Evolutionary conservation across 2,329 filamentous ascomycete genomes (phyloP), one percentile per base, ranked within the genome.

Genomic region (Achaetomium macrosporum): DNA sequence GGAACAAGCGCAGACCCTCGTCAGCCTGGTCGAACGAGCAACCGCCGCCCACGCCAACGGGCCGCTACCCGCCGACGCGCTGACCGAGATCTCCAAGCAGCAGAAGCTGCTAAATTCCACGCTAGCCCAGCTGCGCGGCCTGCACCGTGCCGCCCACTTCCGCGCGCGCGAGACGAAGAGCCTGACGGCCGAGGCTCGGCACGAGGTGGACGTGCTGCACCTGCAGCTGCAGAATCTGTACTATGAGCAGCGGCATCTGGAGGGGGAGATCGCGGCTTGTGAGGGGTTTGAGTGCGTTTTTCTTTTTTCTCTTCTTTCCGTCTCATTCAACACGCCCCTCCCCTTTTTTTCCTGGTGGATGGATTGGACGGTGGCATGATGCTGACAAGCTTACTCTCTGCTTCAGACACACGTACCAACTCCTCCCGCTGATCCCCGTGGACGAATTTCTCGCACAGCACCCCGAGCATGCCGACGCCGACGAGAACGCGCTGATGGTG

Each of bases 221-320:
- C 77, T 99, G 36, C 88, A 95, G 65, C 77, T 99, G 51, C 92
- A 97, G 71, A 99, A 99, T 65, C 74, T 99, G 8, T 95, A 93
- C 69, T 99, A 99, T 66, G 92, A 99, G 70, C 91, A 97, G 72
- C 79, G 89, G 50, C 90, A 96, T 69, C 74, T 99, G 50, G 83
- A 88, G 59, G 88, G 88, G 45, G 93, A 99, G 71, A 97, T 99
- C 56, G 76, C 82, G 0, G 90, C 88, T 9, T 97, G 93, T 68
- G 88, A 96, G 66, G 87, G 85, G 47, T 96, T 95, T 63, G 88
- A 96, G 90, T 95, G 73, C 57, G 88, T 79, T 3, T 16, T 42
- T 36, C 19, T 20, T 13, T 39, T 25, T 4, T 15, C n/a, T 7
- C 25, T 25, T 29, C 5, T 39, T 45, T 31, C 15, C 37, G 10